These are phyloP conservation scores for Teratosphaeria nubilosa DNA, from an alignment of 2,329 filamentous ascomycete genomes.

Conservation along the genomic window DNA sequence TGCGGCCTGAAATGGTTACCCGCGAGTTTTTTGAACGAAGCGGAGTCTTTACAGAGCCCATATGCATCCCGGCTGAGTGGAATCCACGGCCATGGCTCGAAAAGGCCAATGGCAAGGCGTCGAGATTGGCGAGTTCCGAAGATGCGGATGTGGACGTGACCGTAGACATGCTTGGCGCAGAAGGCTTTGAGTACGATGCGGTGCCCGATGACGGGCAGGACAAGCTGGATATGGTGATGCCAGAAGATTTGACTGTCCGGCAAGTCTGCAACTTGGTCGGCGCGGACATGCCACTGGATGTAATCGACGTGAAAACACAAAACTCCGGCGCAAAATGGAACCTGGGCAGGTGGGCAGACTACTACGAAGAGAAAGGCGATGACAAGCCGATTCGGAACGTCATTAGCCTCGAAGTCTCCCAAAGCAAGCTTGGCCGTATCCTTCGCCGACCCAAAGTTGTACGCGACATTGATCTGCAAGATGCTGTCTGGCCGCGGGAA, in stretches of 20 bases:
- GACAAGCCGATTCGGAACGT: constrained; percentile 56
- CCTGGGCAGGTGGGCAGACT: constrained; percentile 56
- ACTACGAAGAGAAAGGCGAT: constrained; percentile 53
- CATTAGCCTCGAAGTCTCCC: constrained; percentile 58
- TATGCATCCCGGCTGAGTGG: constrained; percentile 52
- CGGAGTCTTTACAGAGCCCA: constrained; percentile 55
- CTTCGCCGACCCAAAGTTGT: constrained; percentile 56
- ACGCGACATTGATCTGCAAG: constrained; percentile 50
- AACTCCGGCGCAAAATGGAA: constrained; percentile 56
- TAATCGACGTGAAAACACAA: constrained; percentile 61
- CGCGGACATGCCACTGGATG: constrained; percentile 51
- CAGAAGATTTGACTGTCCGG: constrained; percentile 52
- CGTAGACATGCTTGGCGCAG: constrained; percentile 15
- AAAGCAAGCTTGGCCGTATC: constrained; percentile 51
- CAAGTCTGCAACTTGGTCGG: constrained; percentile 55
- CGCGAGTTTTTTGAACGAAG: constrained; percentile 54
- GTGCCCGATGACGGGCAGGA: constrained; percentile 53
- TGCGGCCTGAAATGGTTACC: constrained; percentile 53
- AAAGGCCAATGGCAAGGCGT: neutral
- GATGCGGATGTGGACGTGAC: constrained; percentile 20
- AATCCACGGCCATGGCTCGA: constrained; percentile 43
- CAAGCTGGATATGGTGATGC: constrained; percentile 58
- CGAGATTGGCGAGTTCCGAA: neutral
- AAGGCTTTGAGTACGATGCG: constrained; percentile 40
- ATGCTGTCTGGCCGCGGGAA: constrained; percentile 46